Conservation (phyloP, 306 rosid species). For the Lathyrus tuberosus region DNA sequence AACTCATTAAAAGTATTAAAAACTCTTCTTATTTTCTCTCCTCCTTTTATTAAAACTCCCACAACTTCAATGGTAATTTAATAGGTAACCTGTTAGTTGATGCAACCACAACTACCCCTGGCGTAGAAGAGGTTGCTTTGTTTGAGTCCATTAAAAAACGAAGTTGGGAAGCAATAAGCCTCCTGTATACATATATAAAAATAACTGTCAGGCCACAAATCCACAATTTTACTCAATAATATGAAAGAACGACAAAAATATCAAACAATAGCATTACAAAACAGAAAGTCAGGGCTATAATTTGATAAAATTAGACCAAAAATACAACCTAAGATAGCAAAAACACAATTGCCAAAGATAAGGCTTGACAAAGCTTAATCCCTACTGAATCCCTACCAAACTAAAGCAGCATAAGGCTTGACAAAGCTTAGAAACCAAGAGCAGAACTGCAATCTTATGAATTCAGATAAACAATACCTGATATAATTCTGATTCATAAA, state of each 20-base stretch:
- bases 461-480: too few relatives aligned
- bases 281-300: conserved; percentile 4
- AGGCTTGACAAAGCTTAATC: too few relatives aligned
- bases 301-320: conserved; percentile 16
- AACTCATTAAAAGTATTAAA: background rate
- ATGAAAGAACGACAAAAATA: conserved; percentile 23
- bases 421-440: too few relatives aligned
- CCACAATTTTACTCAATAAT: conserved; percentile 30
- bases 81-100: conserved; percentile 79
- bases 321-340: background rate
- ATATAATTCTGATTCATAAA: too few relatives aligned
- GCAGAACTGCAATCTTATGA: too few relatives aligned
- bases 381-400: too few relatives aligned
- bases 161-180: conserved; percentile 63
- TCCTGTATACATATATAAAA: conserved; percentile 23
- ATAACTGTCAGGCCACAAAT: conserved; percentile 3
- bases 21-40: background rate
- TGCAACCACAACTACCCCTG: conserved; percentile 83
- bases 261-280: background rate
- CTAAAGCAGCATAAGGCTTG: too few relatives aligned
- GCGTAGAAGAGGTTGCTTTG: conserved; percentile 52
- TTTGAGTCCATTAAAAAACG: conserved; percentile 72
- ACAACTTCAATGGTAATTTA: background rate
- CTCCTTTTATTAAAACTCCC: background rate
- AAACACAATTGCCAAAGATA: background rate